phyloP scores from a whole-genome alignment of 176 grass and related monocot genomes.

The Ananas comosus region DNA sequence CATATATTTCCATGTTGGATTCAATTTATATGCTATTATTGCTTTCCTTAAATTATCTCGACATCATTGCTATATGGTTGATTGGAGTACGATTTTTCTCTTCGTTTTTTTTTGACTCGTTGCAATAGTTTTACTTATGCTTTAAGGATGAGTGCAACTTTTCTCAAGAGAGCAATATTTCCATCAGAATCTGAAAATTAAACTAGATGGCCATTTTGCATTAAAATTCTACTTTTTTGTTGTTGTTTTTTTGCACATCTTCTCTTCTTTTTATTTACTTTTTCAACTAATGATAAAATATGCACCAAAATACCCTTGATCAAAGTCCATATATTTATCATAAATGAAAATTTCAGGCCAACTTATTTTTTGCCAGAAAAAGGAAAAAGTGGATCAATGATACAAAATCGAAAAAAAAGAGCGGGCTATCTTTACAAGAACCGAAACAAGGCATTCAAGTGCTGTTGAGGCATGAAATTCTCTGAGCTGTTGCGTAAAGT shows the following conservation, averaged over 20 bases:
- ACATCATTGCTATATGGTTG: neutral
- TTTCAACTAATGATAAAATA: no score
- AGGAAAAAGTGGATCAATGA: no score
- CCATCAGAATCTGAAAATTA: neutral
- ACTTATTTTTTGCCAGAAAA: no score
- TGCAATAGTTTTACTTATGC: neutral
- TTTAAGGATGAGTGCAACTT: neutral
- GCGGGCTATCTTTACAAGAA: no score
- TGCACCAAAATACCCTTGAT: no score
- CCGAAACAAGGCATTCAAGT: neutral
- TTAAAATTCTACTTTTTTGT: no score
- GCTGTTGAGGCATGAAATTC: neutral
- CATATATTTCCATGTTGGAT: constrained; percentile 2
- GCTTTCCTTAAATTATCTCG: neutral
- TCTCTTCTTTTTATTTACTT: no score
- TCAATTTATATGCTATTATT: constrained; percentile 24
- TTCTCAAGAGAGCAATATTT: neutral
- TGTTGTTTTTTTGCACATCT: no score
- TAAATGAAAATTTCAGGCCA: no score
- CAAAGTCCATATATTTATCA: no score
- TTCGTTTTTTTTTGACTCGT: neutral
- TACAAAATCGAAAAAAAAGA: no score
- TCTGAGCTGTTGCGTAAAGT: constrained; percentile 30
- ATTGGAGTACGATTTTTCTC: neutral
- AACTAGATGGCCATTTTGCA: no score